Base-by-base conservation (phyloP, 768 basidiomycete genomes). In the Trametes coccinea region DNA sequence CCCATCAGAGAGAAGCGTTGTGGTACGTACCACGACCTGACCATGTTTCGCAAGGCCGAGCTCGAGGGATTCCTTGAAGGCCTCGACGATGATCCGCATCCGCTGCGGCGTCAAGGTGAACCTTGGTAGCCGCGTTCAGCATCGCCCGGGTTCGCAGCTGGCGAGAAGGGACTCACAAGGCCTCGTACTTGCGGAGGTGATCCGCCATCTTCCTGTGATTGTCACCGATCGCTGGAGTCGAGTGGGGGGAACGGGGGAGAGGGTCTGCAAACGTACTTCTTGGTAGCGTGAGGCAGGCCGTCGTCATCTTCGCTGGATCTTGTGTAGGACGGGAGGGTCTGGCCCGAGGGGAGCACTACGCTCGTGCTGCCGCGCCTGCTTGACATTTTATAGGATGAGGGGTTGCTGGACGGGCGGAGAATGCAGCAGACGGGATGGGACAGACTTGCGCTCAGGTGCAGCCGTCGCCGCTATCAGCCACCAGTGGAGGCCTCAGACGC, bases 81-180 rank as follows among this genome's bases (percentile, higher is more conserved):
- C 91, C 72, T 97, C 93, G 29, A 95, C 94, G 70, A 98, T 97
- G 85, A 95, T 96, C 50, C 93, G 83, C 94, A 95, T 95, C 60
- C 93, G 77, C 73, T 93, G 93, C 14, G 93, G 91, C 7, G 92
- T 94, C 66, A 95, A 74, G 11, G 90, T 92, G 74, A 94, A 93
- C 69, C 90, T 92, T 70, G 22, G 22, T 22, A 22, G 22, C 22
- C 22, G 22, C 22, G 22, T 22, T 22, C 22, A 22, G 22, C 22
- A 22, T 22, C 22, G 22, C 22, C 22, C 22, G 22, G 22, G 22
- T 22, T 6, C 30, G 53, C n/a, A 34, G 54, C n/a, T 37, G 40
- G 45, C 34, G 14, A 34, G 37, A 37, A 50, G 67, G 67, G 34
- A 84, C 92, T 78, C 75, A 91, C 87, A 92, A 71, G 69, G 80